Base-by-base conservation (phyloP, 331 rosid species). In the Phaseolus coccineus region DNA sequence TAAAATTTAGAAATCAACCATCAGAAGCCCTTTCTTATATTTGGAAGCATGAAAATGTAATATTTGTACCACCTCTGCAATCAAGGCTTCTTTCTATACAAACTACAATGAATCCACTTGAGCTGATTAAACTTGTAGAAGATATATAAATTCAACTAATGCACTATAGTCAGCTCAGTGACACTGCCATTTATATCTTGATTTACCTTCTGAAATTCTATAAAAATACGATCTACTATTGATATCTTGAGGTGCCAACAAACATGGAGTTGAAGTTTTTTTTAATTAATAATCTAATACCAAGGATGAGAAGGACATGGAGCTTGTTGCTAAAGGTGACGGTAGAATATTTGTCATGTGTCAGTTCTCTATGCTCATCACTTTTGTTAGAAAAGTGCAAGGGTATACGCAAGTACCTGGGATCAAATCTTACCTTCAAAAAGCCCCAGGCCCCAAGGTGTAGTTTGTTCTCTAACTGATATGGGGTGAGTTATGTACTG, bases 11-110 rank as follows among this genome's bases (percentile, higher is more conserved):
- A 68, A 73, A 25, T 22, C 31, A 77, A 59, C 27, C 35, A 71
- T 61, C 61, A 47, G 4, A 28, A 46, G 53, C 47, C 25, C 30
- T 62, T 33, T 53, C 30, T 35, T 62, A 62, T 16, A 58, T 40
- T 74, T 37, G 48, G 74, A 15, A 68, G 70, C 61, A 79, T 24
- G 56, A 50, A 50, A 73, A 53, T 71, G 68, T 27, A 64, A 76
- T 55, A 56, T 9, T 53, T 5, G 39, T 70, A 70, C 46, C 37
- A 35, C 33, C 19, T 40, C 39, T 24, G 66, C 37, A 15, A 33
- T 39, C 24, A 55, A 76, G 55, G 84, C 73, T 69, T 6, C 37
- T 2, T 69, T 6, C 37, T 2, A 31, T 8, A 8, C 55, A 51
- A 25, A 56, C 15, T 13, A 76, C 6, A 62, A 14, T 52, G 63